These are phyloP conservation scores for Hamigera avellanea DNA, from an alignment of 495 filamentous ascomycete species.

Conservation along the genomic window DNA sequence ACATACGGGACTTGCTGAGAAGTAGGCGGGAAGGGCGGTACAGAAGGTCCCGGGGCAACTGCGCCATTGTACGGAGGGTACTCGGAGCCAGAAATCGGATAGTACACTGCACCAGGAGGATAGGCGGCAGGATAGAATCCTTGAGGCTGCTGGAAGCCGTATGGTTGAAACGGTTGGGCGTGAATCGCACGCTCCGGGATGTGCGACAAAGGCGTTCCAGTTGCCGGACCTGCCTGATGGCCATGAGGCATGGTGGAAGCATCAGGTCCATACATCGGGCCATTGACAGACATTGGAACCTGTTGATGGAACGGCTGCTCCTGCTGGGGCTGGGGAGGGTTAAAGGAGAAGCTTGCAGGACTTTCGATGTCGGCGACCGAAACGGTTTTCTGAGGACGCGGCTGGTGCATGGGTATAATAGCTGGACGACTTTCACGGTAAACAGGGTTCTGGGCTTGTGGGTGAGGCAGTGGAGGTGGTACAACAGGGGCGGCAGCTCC, in stretches of 20 bases:
- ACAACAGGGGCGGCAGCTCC: conserved; percentile 18
- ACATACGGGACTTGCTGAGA: conserved; percentile 33
- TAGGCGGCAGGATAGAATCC: conserved; percentile 52
- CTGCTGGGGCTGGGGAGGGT: conserved; percentile 59
- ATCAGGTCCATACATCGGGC: conserved; percentile 44
- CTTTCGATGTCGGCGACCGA: conserved; percentile 92
- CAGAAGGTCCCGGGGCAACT: conserved; percentile 39
- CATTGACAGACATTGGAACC: conserved; percentile 57
- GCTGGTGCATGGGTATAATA: conserved; percentile 86
- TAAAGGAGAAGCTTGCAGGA: conserved; percentile 57
- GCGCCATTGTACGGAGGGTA: conserved; percentile 28
- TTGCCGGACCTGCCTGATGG: conserved; percentile 64
- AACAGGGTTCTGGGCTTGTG: conserved; percentile 52
- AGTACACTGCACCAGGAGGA: conserved; percentile 41
- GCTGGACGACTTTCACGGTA: conserved; percentile 69
- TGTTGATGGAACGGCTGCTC: conserved; percentile 89
- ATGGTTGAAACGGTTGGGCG: conserved; percentile 83
- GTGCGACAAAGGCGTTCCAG: conserved; percentile 84
- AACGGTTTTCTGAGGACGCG: conserved; percentile 86
- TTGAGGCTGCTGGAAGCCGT: conserved; percentile 44
- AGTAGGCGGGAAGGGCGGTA: conserved; percentile 42
- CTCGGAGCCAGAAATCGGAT: conserved; percentile 31
- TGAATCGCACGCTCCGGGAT: conserved; percentile 93
- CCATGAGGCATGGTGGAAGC: conserved; percentile 40
- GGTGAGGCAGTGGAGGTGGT: conserved; percentile 17